Conservation (phyloP, 176 grass and related monocot genomes). For the Elaeis guineensis region DNA sequence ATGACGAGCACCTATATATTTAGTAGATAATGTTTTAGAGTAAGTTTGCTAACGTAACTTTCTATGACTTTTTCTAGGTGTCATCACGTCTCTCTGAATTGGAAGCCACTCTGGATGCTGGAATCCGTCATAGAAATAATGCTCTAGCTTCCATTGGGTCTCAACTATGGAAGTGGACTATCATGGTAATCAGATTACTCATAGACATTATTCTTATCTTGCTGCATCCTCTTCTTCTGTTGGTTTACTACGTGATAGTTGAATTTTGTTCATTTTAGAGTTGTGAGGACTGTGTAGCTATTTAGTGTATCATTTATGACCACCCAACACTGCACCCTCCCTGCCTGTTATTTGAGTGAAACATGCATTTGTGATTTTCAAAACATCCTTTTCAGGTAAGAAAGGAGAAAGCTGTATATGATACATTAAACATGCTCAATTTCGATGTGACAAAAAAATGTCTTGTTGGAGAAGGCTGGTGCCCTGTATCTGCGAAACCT, state of each 20-base stretch:
- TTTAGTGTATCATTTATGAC: neutral
- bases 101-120: conserved; percentile 89
- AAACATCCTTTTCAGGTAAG: conserved; percentile 55
- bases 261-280: no score
- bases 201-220: no score
- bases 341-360: neutral
- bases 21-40: no score
- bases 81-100: conserved; percentile 78
- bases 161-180: conserved; percentile 87
- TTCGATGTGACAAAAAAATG: conserved; percentile 99
- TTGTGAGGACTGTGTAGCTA: no score
- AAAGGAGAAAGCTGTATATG: conserved; percentile 99
- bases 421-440: conserved; percentile 92
- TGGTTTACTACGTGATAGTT: neutral
- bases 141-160: conserved; percentile 84
- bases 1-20: no score
- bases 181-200: conserved; percentile 49
- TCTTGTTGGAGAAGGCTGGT: conserved; percentile 99
- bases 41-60: neutral
- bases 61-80: conserved; percentile 39
- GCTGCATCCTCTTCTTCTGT: conserved; percentile 1
- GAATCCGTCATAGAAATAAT: conserved; percentile 93
- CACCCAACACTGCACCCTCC: neutral
- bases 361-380: conserved; percentile 14
- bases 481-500: conserved; percentile 88